Conservation (phyloP, 257 asterid genomes). For the Salvia rosmarinus region DNA sequence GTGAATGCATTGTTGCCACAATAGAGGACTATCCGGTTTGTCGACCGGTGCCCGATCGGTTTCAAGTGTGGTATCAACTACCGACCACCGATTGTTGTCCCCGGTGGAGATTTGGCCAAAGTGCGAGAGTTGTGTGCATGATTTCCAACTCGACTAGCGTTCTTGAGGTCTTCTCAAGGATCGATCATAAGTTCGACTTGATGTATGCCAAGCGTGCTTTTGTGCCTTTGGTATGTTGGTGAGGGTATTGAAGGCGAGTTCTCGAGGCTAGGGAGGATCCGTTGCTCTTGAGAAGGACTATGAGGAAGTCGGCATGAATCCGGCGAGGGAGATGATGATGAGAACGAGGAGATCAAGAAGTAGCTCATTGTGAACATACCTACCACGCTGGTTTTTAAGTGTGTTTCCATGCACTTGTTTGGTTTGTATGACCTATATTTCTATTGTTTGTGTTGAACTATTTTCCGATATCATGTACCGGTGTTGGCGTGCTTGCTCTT, state of each 20-base stretch:
- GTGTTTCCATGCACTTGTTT: no score
- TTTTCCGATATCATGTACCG: no score
- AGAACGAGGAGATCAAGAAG: conserved; percentile 22
- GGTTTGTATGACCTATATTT: no score
- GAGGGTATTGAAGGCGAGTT: conserved; percentile 47
- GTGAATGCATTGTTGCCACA: conserved; percentile 57
- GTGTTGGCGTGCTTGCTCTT: no score
- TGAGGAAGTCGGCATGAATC: no score
- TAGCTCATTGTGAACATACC: no score
- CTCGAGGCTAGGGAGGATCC: no score
- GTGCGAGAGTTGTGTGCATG: conserved; percentile 64
- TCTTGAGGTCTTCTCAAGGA: conserved; percentile 61
- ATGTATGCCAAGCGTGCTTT: conserved; percentile 63
- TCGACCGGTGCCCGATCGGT: conserved; percentile 61
- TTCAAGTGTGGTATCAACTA: conserved; percentile 64
- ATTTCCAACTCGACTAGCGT: conserved; percentile 60
- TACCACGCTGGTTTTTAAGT: not conserved
- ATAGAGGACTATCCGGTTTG: conserved; percentile 63
- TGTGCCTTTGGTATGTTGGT: conserved; percentile 65
- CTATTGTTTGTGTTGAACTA: no score
- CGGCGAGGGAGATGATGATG: not conserved
- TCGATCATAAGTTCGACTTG: conserved; percentile 55
- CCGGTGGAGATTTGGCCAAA: conserved; percentile 64
- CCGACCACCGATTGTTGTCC: conserved; percentile 63
- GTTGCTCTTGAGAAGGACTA: no score